A percentile compares a stretch with the other conserved stretches of the same genome.
These are phyloP conservation scores for Danielia oregonensis DNA, from an alignment of 805 yeast species.

Conservation along the genomic window DNA sequence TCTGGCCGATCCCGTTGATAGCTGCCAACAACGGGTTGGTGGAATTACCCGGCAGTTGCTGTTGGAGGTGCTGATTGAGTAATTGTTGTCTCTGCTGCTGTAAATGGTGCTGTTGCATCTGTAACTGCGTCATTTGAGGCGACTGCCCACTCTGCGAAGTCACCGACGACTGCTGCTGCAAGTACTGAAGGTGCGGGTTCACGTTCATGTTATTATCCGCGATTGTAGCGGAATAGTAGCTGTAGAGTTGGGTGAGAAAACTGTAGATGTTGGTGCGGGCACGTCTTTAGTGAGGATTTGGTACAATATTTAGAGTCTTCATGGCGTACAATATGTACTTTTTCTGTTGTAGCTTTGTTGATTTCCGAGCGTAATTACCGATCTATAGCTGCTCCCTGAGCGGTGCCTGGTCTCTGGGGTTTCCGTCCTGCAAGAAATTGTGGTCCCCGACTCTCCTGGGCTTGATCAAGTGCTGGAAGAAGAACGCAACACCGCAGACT, in stretches of 20 bases:
- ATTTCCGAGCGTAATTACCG: not conserved
- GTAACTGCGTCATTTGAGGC: slow-evolving; percentile 34
- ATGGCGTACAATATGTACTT: too few relatives aligned
- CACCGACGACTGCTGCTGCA: slow-evolving; percentile 29
- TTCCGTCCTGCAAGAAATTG: slow-evolving; percentile 41
- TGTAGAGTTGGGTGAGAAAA: not conserved
- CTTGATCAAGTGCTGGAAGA: slow-evolving; percentile 74
- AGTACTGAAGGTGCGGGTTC: slow-evolving; percentile 41
- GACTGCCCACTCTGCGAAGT: slow-evolving; percentile 21
- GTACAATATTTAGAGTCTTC: too few relatives aligned
- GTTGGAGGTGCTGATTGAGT: slow-evolving; percentile 30
- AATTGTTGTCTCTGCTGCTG: slow-evolving; percentile 29
- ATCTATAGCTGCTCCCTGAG: slow-evolving; percentile 20
- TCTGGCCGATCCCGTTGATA: slow-evolving; percentile 24
- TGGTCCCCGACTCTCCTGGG: slow-evolving; percentile 88
- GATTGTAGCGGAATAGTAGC: not conserved
- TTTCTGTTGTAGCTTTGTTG: slow-evolving; percentile 1
- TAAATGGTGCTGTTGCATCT: slow-evolving; percentile 26
- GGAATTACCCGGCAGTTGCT: slow-evolving; percentile 15
- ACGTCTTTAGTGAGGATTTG: too few relatives aligned
- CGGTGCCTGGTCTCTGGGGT: slow-evolving; percentile 14
- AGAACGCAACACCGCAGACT: slow-evolving; percentile 67
- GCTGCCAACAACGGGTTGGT: slow-evolving; percentile 36
- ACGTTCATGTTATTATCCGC: slow-evolving; percentile 28
- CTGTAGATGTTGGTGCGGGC: too few relatives aligned